These are phyloP conservation scores for Schizochytrium sp. DNA, from an alignment of 108 stramenopile genomes.

Conservation along the genomic window DNA sequence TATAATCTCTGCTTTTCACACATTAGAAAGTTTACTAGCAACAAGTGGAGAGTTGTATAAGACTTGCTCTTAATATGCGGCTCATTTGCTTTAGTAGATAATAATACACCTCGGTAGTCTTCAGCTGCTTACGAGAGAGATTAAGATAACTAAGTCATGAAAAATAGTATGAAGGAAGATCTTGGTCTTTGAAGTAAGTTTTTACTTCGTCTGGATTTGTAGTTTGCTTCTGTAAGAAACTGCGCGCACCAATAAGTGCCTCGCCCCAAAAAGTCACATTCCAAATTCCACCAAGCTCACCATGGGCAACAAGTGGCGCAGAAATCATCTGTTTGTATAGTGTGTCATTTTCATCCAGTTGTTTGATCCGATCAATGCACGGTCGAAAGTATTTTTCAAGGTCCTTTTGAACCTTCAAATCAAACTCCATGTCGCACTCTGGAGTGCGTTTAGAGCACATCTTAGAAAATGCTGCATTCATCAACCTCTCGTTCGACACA, in stretches of 20 bases:
- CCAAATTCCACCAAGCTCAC: constrained; percentile 27
- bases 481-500: not conserved
- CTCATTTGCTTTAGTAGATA: no score
- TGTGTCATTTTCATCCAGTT: not conserved
- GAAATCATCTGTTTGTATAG: not conserved
- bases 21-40: no score
- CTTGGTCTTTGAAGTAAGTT: not conserved
- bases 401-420: not conserved
- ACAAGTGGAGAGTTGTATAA: no score
- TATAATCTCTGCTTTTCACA: no score
- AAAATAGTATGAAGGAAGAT: constrained; percentile 25
- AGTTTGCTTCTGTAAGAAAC: not conserved
- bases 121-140: no score
- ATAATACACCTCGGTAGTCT: no score
- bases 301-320: constrained; percentile 8
- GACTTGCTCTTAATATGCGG: no score
- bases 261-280: not conserved
- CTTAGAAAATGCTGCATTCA: not conserved
- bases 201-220: not conserved
- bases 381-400: not conserved
- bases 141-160: not conserved
- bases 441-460: not conserved
- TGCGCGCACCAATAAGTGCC: not conserved
- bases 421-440: not conserved
- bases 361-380: constrained; percentile 7